Base-by-base conservation (phyloP, 495 filamentous ascomycete genomes). In the Aspergillus mulundensis region DNA sequence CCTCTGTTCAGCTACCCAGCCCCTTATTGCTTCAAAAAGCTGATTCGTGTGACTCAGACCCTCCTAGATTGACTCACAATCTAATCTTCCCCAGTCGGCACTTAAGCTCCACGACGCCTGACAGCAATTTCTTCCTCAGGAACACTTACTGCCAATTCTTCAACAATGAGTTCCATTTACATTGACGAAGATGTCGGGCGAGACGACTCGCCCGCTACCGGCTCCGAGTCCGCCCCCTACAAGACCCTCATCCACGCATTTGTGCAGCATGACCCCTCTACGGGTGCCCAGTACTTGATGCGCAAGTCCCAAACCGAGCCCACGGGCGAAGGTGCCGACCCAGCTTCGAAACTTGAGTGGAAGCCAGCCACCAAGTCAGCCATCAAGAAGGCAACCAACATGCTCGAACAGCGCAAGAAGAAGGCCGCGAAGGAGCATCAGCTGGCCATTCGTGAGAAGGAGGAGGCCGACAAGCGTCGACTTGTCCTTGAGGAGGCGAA, bases 311-410 rank as follows among this genome's bases (percentile, higher is more conserved):
- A 81, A 48, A 87, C 83, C 57, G 87, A 84, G 34, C 73, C 83
- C 14, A 67, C 84, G n/a, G 79, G 74, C 19, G 81, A 84, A 61
- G 79, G 82, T 69, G 71, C 67, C 15, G 72, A 75, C 44, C 70
- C 72, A 10, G 72, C 71, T 7, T 68, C 72, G 32, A 76, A 77
- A 48, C 60, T 80, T 58, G 81, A 86, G 59, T 96, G 87, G 87
- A 90, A 92, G 70, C 83, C 87, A 50, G 86, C 87, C 7, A 85
- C 89, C 42, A 93, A 92, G 77, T 85, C 84, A 42, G 89, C 89
- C 20, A 61, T 89, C 65, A 95, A 94, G 79, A 94, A 95, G 75
- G 85, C 85, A 21, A 79, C 81, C 70, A 86, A 84, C 69, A 81
- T 83, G 48, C 83, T 81, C 50, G 87, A 91, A 56, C 77, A 78